Evolutionary conservation across 495 filamentous ascomycete species (phyloP), one percentile per base, ranked within the genome.

Genomic region (Hypoxylon intermedium): DNA sequence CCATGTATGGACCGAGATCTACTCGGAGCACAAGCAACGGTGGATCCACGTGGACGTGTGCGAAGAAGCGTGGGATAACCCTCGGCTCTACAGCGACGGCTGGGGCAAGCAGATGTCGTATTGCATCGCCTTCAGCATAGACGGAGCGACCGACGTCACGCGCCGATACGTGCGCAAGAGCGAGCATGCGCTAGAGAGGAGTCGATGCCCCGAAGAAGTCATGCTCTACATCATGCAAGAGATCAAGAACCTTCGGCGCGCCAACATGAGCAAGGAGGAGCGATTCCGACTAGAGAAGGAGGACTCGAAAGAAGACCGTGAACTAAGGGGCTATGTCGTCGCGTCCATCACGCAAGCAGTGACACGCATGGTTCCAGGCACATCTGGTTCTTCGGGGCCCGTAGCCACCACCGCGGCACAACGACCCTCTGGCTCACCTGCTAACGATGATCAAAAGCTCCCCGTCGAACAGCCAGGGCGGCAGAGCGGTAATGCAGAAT

Each of bases 41-140:
- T 98, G 94, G 94, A 81, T 98, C 12, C 95, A 98, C 60, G 92
- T 98, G 15, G 94, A 98, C 70, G 85, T 86, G 7, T 97, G 93
- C 69, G 94, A 99, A 70, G 94, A 92, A 65, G 85, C 89, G 2
- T 99, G 92, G 91, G 93, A 99, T 70, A 92, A 94, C 62, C 95
- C 94, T 13, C 82, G 89, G 34, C 79, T 99, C 23, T 99, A 99
- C 73, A 82, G 92, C 5, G 92, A 98, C 74, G 94, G 91, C 56
- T 98, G 94, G 94, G 83, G 87, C 48, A 91, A 93, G 73, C 93
- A 95, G 75, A 87, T 98, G 77, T 89, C 91, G 0, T 99, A 99
- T 76, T 97, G 92, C 77, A 86, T 99, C 56, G 94, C 94, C 33
- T 99, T 99, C 73, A 95, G 91, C 31, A 90, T 89, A 59, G 94